phyloP scores from a whole-genome alignment of 2,329 filamentous ascomycete species.

The Aspergillus novoparasiticus region DNA sequence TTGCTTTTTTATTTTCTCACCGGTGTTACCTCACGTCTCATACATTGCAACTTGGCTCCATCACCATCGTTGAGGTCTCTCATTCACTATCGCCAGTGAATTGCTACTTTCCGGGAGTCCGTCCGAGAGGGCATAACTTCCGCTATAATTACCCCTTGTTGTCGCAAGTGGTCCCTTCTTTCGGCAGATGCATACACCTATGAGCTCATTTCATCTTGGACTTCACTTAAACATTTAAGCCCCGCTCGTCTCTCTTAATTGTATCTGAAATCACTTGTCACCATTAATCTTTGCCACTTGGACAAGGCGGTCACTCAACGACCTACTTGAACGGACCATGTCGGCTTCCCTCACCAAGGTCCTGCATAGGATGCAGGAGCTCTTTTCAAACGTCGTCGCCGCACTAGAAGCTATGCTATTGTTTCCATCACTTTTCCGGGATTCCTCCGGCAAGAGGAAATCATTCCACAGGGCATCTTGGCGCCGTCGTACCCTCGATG shows the following conservation, averaged over 20 bases:
- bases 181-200: slow-evolving; percentile 15
- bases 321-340: slow-evolving; percentile 29
- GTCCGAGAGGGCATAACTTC: not conserved
- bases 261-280: not conserved
- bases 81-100: not conserved
- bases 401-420: slow-evolving; percentile 45
- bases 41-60: slow-evolving; percentile 23
- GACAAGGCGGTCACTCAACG: slow-evolving; percentile 1
- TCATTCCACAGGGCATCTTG: slow-evolving; percentile 37
- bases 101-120: not conserved
- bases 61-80: slow-evolving; percentile 1
- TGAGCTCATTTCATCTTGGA: slow-evolving; percentile 18
- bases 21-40: slow-evolving; percentile 26
- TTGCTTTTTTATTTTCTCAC: slow-evolving; percentile 7
- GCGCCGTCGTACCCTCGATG: slow-evolving; percentile 40
- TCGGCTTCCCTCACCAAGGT: slow-evolving; percentile 40
- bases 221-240: slow-evolving; percentile 5
- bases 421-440: slow-evolving; percentile 43
- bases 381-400: slow-evolving; percentile 43
- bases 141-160: slow-evolving; percentile 8
- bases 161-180: slow-evolving; percentile 11
- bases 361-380: slow-evolving; percentile 43
- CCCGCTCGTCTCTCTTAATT: slow-evolving; percentile 1
- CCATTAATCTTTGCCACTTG: slow-evolving; percentile 7
- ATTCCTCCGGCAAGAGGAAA: slow-evolving; percentile 33